Base-by-base conservation (phyloP, 2,329 filamentous ascomycete species). In the Nothopassalora personata region DNA sequence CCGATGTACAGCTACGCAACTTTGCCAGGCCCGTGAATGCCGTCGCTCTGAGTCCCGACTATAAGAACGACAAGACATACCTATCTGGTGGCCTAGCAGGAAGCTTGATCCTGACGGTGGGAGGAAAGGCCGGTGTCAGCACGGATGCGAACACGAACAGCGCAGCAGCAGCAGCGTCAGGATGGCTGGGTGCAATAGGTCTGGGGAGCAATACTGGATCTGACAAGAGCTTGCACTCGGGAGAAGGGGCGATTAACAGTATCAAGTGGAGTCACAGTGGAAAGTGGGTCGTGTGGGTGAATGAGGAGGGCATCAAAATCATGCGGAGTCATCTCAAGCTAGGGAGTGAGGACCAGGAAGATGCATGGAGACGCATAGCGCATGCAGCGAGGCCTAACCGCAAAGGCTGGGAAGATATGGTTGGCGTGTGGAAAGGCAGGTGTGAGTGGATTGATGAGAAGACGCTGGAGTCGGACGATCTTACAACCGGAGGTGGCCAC, bases 231-330 rank as follows among this genome's bases (percentile, higher is more conserved):
- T 75, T 97, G 50, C 94, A 99, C 71, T 91, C 89, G 7, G 94
- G 94, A 2, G 95, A 99, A 76, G 94, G 94, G 3, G 85, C 86
- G 1, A 94, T 99, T 63, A 93, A 86, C 71, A 89, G 87, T 3
- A 94, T 99, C 70, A 93, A 95, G 73, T 99, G 93, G 91, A 97
- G 93, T 0, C 73, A 93, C 45, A 93, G 91, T 0, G 93, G 94
- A 0, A 94, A 89, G 75, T 97, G 92, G 70, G 89, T 97, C 0
- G 90, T 87, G 0, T 99, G 94, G 94, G 82, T 96, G 45, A 99
- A 97, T 69, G 94, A 99, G 74, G 88, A 95, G 69, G 94, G 94
- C 4, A 95, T 97, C 72, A 97, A 97, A 73, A 94, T 99, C 61
- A 97, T 97, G 92, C 85, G 94, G 39, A 91, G 91, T 4, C 90